Evolutionary conservation across 306 rosid genomes (phyloP).

Genomic region (Trifolium repens): DNA sequence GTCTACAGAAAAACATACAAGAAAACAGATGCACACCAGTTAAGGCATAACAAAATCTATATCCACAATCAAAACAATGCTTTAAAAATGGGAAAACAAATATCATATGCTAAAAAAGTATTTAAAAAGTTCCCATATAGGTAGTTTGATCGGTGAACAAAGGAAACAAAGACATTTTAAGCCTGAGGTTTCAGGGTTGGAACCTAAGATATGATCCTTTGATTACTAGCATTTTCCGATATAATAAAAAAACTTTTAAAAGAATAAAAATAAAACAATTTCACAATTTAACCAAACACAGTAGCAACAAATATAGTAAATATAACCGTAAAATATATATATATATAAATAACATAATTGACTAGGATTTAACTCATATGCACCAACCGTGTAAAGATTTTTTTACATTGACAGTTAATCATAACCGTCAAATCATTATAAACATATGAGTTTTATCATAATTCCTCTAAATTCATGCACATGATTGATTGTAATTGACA

Average conservation of each 20-base stretch:
- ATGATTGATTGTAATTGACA: background rate
- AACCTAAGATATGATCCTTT: background rate
- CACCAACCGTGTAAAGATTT: background rate
- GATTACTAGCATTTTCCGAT: background rate
- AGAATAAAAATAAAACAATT: background rate
- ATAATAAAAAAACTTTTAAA: background rate
- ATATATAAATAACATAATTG: background rate
- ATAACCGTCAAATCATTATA: background rate
- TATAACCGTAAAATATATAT: too few species aligned
- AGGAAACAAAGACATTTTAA: background rate
- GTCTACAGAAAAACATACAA: conserved; percentile 63
- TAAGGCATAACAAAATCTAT: conserved; percentile 28
- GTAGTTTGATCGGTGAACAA: background rate
- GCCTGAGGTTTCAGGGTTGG: background rate
- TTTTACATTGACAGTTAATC: background rate
- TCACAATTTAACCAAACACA: background rate
- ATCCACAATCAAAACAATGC: background rate
- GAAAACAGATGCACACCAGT: conserved; percentile 34
- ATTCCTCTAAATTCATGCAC: background rate
- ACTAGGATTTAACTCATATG: background rate
- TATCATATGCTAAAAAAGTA: background rate
- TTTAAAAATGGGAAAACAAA: conserved; percentile 18
- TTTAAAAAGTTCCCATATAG: background rate
- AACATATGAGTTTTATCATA: background rate
- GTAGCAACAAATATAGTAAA: background rate